Evolutionary conservation across 2,329 filamentous ascomycete genomes (phyloP).

Genomic region (Cytospora paraplurivora): DNA sequence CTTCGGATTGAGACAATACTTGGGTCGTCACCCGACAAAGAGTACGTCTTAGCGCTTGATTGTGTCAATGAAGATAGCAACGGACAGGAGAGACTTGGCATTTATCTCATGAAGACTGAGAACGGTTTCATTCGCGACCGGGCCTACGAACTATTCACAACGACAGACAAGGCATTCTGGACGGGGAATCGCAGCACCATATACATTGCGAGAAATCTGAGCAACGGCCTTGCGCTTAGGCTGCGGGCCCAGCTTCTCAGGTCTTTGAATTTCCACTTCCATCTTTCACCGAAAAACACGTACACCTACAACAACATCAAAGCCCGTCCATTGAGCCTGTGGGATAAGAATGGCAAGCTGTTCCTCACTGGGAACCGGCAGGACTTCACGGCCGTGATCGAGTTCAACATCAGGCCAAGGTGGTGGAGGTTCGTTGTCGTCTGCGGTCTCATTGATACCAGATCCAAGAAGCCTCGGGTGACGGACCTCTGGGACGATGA

Average conservation of each 20-base stretch:
- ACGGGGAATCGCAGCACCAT: slow-evolving; percentile 4
- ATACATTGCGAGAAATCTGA: slow-evolving; percentile 21
- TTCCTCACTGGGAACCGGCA: slow-evolving; percentile 23
- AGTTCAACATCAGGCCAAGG: slow-evolving; percentile 17
- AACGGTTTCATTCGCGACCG: slow-evolving; percentile 18
- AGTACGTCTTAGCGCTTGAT: slow-evolving; percentile 26
- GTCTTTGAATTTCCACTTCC: slow-evolving; percentile 24
- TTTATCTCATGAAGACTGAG: slow-evolving; percentile 27
- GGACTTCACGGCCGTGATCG: slow-evolving; percentile 22
- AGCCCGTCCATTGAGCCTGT: slow-evolving; percentile 11
- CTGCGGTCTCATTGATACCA: slow-evolving; percentile 22
- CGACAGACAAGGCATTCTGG: slow-evolving; percentile 19
- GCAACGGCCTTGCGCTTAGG: slow-evolving; percentile 9
- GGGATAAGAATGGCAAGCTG: slow-evolving; percentile 18
- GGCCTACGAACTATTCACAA: slow-evolving; percentile 18
- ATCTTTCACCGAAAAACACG: background rate
- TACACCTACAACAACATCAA: slow-evolving; percentile 1
- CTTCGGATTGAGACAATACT: slow-evolving; percentile 26
- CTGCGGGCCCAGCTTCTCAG: slow-evolving; percentile 17
- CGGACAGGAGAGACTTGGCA: slow-evolving; percentile 12
- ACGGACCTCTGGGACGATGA: slow-evolving; percentile 2
- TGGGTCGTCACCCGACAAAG: slow-evolving; percentile 16
- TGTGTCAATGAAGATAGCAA: slow-evolving; percentile 18
- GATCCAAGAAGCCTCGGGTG: slow-evolving; percentile 6
- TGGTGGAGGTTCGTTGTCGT: slow-evolving; percentile 25